A percentile compares a stretch with the other conserved stretches of the same genome.
Conservation (phyloP, 371 early-diverging fungal species). For the Apophysomyces trapeziformis region DNA sequence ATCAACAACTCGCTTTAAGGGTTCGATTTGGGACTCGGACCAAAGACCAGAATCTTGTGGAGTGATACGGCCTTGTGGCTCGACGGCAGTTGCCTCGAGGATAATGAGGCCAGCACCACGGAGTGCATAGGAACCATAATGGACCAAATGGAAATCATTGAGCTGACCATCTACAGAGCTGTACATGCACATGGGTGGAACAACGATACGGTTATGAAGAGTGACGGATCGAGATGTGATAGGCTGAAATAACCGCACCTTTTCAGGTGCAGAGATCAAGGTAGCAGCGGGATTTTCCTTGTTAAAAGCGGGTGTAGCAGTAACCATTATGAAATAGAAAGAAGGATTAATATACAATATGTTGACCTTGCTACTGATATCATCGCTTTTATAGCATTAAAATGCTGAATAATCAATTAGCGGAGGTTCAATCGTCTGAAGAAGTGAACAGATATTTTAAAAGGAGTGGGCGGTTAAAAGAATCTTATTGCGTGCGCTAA, state of each 20-base stretch:
- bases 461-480: background rate
- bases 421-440: background rate
- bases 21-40: slow-evolving; percentile 73
- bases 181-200: slow-evolving; percentile 83
- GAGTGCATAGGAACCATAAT: slow-evolving; percentile 74
- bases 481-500: no score
- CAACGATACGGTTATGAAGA: slow-evolving; percentile 75
- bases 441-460: background rate
- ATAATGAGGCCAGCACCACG: slow-evolving; percentile 78
- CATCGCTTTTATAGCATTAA: background rate
- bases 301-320: slow-evolving; percentile 15
- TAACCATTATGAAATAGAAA: background rate
- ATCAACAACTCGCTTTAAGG: slow-evolving; percentile 63
- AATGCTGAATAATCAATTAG: slow-evolving; percentile 6
- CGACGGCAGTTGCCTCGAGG: slow-evolving; percentile 82
- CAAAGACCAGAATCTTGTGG: slow-evolving; percentile 79
- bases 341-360: background rate
- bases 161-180: slow-evolving; percentile 27
- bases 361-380: background rate
- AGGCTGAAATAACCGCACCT: slow-evolving; percentile 65
- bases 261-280: slow-evolving; percentile 19
- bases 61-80: slow-evolving; percentile 77
- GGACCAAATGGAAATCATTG: slow-evolving; percentile 61
- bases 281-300: slow-evolving; percentile 22
- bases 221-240: slow-evolving; percentile 59